These are phyloP conservation scores for Rhynchospora pubera DNA, from an alignment of 176 grass and related monocot genomes.

Conservation along the genomic window DNA sequence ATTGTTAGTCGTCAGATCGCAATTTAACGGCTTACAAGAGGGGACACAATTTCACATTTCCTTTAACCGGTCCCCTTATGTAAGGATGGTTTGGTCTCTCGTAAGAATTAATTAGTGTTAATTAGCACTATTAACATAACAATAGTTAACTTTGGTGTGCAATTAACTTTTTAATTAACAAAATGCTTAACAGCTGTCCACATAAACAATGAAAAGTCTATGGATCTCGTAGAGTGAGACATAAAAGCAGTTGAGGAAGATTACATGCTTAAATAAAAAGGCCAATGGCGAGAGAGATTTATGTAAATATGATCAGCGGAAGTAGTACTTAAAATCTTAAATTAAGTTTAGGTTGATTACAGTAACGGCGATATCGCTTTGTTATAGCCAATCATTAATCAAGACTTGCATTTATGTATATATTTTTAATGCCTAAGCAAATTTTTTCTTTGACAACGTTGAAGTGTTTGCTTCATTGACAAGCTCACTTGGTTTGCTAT, in stretches of 20 bases:
- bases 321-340: neutral
- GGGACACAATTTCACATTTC: neutral
- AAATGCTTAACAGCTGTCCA: neutral
- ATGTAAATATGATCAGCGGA: neutral
- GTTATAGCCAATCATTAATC: slow-evolving; percentile 8
- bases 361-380: neutral
- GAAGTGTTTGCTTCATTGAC: neutral
- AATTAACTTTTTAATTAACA: neutral
- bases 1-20: neutral
- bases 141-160: neutral
- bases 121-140: neutral
- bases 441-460: neutral
- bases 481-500: neutral
- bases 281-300: neutral
- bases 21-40: neutral
- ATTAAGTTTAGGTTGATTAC: neutral
- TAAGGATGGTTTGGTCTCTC: slow-evolving; percentile 9
- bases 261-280: neutral
- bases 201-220: neutral
- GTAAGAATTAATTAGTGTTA: neutral
- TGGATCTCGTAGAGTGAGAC: neutral
- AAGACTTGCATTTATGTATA: neutral
- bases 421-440: neutral
- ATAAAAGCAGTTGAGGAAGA: neutral
- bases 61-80: slow-evolving; percentile 1